A percentile compares a stretch with the other conserved stretches of the same genome.
Conservation (phyloP, 148 eudicot genomes). For the Suaeda aralocaspica region DNA sequence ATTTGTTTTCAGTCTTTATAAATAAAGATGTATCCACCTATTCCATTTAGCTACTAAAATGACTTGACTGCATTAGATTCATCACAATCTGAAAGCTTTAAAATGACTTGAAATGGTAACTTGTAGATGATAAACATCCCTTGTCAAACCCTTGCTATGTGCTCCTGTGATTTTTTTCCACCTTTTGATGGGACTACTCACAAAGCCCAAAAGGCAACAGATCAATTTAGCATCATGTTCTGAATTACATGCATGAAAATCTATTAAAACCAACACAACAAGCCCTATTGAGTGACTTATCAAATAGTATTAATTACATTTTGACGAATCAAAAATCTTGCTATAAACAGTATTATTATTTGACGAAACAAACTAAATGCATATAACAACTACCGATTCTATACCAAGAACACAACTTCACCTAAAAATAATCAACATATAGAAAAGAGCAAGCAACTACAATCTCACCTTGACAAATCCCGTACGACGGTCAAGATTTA, state of each 20-base stretch:
- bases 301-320: too few species aligned
- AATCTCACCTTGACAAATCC: constrained; percentile 81
- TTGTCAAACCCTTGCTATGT: neutral
- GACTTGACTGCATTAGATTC: neutral
- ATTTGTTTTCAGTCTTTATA: neutral
- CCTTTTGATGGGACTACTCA: neutral
- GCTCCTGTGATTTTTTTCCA: neutral
- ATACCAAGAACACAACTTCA: neutral
- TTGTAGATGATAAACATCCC: neutral
- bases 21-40: too few species aligned
- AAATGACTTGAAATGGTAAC: neutral
- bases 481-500: constrained; percentile 93
- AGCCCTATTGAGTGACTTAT: neutral
- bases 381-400: neutral
- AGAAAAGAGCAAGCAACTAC: neutral
- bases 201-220: neutral
- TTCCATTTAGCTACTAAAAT: neutral
- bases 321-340: neutral
- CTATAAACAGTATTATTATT: neutral
- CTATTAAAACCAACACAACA: neutral
- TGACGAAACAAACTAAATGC: neutral
- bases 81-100: neutral
- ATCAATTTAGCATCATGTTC: neutral
- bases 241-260: neutral
- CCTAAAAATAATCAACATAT: neutral